Percentiles rank a stretch among this genome's conserved stretches.
Conservation (phyloP, 2,329 filamentous ascomycete genomes). For the Verticillium longisporum region DNA sequence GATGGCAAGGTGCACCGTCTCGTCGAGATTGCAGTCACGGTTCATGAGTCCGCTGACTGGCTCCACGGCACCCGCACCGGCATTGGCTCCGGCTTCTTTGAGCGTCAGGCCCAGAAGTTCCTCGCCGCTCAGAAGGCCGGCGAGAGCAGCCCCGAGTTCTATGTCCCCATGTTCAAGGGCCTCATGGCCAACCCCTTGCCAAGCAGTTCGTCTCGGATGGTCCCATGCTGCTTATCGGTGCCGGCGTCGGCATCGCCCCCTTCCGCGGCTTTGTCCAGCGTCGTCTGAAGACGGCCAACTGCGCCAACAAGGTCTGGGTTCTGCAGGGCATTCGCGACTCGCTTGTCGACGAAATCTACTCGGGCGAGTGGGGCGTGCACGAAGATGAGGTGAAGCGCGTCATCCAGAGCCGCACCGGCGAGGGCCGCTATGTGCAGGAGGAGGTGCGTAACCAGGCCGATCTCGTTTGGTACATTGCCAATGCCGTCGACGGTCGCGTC, state of each 20-base stretch:
- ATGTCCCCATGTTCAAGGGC: conserved; percentile 95
- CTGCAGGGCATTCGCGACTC: conserved; percentile 92
- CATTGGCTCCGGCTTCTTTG: conserved; percentile 88
- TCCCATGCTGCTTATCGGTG: conserved; percentile 95
- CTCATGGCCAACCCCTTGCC: conserved; percentile 93
- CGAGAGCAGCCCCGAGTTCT: conserved; percentile 52
- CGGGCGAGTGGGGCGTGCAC: conserved; percentile 90
- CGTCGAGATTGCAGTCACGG: conserved; percentile 93
- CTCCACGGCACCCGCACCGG: conserved; percentile 66
- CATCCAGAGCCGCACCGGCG: conserved; percentile 67
- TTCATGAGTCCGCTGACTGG: conserved; percentile 85
- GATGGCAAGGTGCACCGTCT: conserved; percentile 69
- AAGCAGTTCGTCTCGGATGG: conserved; percentile 89
- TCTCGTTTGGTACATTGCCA: conserved; percentile 97
- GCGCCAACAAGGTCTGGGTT: conserved; percentile 97
- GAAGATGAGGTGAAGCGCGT: conserved; percentile 81
- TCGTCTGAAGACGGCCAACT: conserved; percentile 86
- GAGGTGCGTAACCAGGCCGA: conserved; percentile 88
- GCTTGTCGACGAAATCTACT: conserved; percentile 91
- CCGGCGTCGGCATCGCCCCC: conserved; percentile 91
- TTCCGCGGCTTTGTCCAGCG: conserved; percentile 98
- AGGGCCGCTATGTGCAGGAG: conserved; percentile 91
- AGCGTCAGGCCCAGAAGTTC: conserved; percentile 70
- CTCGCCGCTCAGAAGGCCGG: conserved; percentile 61
- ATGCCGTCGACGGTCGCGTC: conserved; percentile 87